Evolutionary conservation across 2,329 filamentous ascomycete species (phyloP).

Genomic region (Aspergillus alliaceus): DNA sequence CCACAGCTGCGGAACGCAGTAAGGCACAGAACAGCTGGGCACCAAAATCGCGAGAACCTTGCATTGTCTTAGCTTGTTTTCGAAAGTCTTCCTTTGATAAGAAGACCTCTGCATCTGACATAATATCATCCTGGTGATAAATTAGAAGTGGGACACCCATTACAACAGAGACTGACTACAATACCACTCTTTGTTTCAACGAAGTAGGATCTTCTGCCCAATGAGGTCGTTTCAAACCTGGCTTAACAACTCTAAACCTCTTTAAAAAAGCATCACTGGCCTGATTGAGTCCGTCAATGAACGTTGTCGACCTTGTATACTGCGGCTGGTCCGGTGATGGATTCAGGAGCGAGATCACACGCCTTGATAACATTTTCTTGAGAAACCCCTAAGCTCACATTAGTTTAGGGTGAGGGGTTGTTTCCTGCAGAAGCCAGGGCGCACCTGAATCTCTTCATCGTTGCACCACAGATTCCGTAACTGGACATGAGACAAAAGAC

Average conservation of each 20-base stretch:
- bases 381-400: slow-evolving; percentile 44
- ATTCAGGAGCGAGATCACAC: slow-evolving; percentile 66
- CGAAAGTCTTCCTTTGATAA: slow-evolving; percentile 73
- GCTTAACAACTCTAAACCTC: slow-evolving; percentile 69
- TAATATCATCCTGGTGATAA: slow-evolving; percentile 51
- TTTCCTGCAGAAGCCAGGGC: slow-evolving; percentile 7
- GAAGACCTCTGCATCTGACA: slow-evolving; percentile 65
- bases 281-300: slow-evolving; percentile 76
- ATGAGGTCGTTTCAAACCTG: slow-evolving; percentile 67
- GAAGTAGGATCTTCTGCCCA: slow-evolving; percentile 73
- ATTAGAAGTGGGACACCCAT: slow-evolving; percentile 13
- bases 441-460: slow-evolving; percentile 64
- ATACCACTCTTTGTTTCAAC: slow-evolving; percentile 54
- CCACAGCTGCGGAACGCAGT: slow-evolving; percentile 77
- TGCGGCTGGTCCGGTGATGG: slow-evolving; percentile 68
- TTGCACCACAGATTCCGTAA: slow-evolving; percentile 89
- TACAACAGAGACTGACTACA: slow-evolving; percentile 13
- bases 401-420: slow-evolving; percentile 5
- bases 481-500: slow-evolving; percentile 74
- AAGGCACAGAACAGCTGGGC: slow-evolving; percentile 89
- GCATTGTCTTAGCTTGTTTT: slow-evolving; percentile 64
- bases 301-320: slow-evolving; percentile 72
- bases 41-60: slow-evolving; percentile 85
- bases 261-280: slow-evolving; percentile 66
- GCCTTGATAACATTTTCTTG: slow-evolving; percentile 64